Evolutionary conservation across 2,329 filamentous ascomycete genomes (phyloP), one percentile per base, ranked within the genome.

Genomic region (Bretziella fagacearum): DNA sequence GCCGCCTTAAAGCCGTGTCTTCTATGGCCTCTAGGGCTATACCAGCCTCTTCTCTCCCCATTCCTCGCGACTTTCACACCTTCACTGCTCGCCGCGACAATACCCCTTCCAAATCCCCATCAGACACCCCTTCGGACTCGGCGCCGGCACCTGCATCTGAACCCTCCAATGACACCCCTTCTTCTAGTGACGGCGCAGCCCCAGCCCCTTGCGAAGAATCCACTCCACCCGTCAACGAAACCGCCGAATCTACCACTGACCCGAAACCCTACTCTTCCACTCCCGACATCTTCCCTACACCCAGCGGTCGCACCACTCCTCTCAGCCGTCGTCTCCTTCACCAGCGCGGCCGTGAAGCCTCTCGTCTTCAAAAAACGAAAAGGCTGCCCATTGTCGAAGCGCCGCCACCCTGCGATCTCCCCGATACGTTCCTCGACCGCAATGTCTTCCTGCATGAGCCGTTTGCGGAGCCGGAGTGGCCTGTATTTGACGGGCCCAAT

Each of bases 381-480:
- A 39, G 11, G 35, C 7, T 6, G 8, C 6, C 18, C 7, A 7
- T 13, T 20, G 35, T n/a, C n/a, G 35, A 22, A 20, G 17, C 23
- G 4, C 35, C 18, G 15, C 35, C 35, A 13, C n/a, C 3, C 15
- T 43, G 27, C 23, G 47, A 46, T 10, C 13, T 51, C 8, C 49
- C 49, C 6, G 25, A 44, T 1, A 22, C 23, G 4, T 51, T 51
- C 25, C 2, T 48, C 11, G 20, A 43, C 3, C 10, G 18, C 20
- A 51, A 51, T 46, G 46, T 51, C 4, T 32, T 41, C 36, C 20
- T 48, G 23, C 22, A 51, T 37, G 46, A 51, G 22, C 45, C 45
- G 29, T 48, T 51, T 48, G 42, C 41, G 11, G 18, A 47, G 29
- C 39, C 44, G 6, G 40, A 50, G 8, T 50, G 48, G 48, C 44